These are phyloP conservation scores for Penicillium silybi DNA, from an alignment of 495 filamentous ascomycete genomes.

Conservation along the genomic window DNA sequence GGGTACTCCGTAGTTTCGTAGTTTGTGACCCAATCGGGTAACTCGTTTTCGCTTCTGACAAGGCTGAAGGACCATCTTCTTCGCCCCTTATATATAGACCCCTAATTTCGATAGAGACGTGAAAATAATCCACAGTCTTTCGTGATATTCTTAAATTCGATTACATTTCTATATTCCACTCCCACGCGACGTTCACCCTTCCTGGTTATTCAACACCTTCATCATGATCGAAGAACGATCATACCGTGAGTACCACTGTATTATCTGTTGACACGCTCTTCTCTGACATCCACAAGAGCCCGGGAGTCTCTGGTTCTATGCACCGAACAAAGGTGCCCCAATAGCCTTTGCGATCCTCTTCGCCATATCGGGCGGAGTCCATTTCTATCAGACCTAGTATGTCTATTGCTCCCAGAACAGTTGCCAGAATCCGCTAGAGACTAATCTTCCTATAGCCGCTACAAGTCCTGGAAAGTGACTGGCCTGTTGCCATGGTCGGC, in stretches of 20 bases:
- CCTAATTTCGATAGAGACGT: neutral
- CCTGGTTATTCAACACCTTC: neutral
- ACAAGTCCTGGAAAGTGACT: conserved; percentile 49
- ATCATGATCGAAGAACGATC: conserved; percentile 11
- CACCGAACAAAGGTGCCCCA: conserved; percentile 68
- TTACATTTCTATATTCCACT: neutral
- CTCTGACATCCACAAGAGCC: conserved; percentile 28
- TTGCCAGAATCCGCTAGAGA: neutral
- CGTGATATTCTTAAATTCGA: neutral
- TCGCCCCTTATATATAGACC: neutral
- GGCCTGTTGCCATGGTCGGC: conserved; percentile 52
- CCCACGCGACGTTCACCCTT: too few relatives aligned
- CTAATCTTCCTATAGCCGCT: conserved; percentile 26
- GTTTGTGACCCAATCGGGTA: conserved; percentile 12
- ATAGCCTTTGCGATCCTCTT: conserved; percentile 66
- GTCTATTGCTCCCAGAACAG: neutral
- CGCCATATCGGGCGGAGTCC: conserved; percentile 50
- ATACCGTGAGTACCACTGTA: conserved; percentile 10
- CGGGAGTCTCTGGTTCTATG: conserved; percentile 64
- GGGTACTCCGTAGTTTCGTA: neutral
- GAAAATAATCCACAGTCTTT: neutral
- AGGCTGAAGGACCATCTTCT: neutral
- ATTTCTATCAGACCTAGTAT: conserved; percentile 62
- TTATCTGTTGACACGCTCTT: neutral
- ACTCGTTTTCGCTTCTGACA: conserved; percentile 20